Evolutionary conservation across 2,329 filamentous ascomycete genomes (phyloP).

Genomic region (Nigrograna mackinnonii): DNA sequence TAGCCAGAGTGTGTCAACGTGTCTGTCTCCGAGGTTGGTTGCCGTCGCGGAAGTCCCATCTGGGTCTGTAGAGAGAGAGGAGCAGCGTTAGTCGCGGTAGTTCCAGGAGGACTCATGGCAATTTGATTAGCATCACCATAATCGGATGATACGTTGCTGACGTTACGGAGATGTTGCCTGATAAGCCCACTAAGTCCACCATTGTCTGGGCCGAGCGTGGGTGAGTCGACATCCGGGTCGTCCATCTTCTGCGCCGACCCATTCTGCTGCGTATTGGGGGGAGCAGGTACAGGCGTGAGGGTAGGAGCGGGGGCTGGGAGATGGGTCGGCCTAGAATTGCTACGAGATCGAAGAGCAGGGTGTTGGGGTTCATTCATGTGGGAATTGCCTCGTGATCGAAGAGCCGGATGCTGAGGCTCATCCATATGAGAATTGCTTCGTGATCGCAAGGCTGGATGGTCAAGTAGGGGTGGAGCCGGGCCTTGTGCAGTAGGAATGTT

Average conservation of each 20-base stretch:
- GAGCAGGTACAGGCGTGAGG: neutral
- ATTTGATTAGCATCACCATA: conserved; percentile 51
- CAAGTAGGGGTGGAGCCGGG: conserved; percentile 36
- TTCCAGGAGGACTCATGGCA: conserved; percentile 49
- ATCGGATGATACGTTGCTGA: conserved; percentile 81
- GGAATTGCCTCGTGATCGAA: conserved; percentile 12
- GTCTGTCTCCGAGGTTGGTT: conserved; percentile 36
- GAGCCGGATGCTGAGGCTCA: conserved; percentile 11
- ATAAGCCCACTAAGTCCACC: conserved; percentile 78
- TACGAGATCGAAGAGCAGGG: conserved; percentile 16
- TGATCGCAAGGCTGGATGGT: conserved; percentile 41
- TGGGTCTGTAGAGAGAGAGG: conserved; percentile 37
- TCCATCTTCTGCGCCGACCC: conserved; percentile 15
- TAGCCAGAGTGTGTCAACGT: conserved; percentile 52
- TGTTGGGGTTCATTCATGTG: neutral
- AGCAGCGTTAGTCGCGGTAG: conserved; percentile 19
- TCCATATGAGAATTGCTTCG: conserved; percentile 24
- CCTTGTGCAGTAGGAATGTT: conserved; percentile 36
- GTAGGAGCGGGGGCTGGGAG: conserved; percentile 6
- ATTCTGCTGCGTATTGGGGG: conserved; percentile 6
- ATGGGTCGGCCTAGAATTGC: conserved; percentile 8
- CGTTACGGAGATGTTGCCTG: conserved; percentile 78
- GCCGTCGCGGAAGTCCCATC: conserved; percentile 30
- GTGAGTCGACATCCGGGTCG: conserved; percentile 65
- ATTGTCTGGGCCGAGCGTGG: conserved; percentile 71